Evolutionary conservation across 805 yeast species (phyloP).

Genomic region (Saccharomycopsis sp.): DNA sequence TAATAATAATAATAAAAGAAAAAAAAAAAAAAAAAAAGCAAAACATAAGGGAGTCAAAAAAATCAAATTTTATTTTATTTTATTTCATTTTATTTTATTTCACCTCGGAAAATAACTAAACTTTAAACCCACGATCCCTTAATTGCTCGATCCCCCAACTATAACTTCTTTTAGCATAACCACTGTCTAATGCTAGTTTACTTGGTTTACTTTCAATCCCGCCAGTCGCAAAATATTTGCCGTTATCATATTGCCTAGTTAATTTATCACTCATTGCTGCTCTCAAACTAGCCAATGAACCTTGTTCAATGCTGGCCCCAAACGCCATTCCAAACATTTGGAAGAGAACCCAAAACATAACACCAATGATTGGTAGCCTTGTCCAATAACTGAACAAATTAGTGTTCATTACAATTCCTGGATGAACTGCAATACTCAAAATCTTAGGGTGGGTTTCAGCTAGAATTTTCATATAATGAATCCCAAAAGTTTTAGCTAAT

Average conservation of each 20-base stretch:
- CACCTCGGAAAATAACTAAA: no score
- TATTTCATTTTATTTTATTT: no score
- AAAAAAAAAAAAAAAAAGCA: conserved; percentile 2
- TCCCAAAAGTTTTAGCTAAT: conserved; percentile 68
- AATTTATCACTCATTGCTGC: conserved; percentile 52
- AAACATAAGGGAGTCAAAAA: background rate
- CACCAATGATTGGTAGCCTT: conserved; percentile 69
- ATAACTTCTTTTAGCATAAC: conserved; percentile 66
- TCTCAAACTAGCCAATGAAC: conserved; percentile 55
- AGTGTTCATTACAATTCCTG: conserved; percentile 83
- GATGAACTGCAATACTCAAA: conserved; percentile 62
- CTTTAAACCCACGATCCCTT: conserved; percentile 41
- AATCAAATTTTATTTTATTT: no score
- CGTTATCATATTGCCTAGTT: conserved; percentile 51
- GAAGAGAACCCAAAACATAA: conserved; percentile 62
- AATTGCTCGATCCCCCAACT: conserved; percentile 67
- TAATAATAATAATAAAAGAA: background rate
- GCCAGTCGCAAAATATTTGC: conserved; percentile 57
- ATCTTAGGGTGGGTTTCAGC: conserved; percentile 62
- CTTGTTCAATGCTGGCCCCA: conserved; percentile 69
- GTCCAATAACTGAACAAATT: conserved; percentile 73
- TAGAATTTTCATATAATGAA: conserved; percentile 61
- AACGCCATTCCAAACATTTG: conserved; percentile 61
- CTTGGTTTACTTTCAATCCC: conserved; percentile 56
- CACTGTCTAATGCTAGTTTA: conserved; percentile 46